Conservation (phyloP, 2,329 filamentous ascomycete species). For the Penicillium verrucosum region DNA sequence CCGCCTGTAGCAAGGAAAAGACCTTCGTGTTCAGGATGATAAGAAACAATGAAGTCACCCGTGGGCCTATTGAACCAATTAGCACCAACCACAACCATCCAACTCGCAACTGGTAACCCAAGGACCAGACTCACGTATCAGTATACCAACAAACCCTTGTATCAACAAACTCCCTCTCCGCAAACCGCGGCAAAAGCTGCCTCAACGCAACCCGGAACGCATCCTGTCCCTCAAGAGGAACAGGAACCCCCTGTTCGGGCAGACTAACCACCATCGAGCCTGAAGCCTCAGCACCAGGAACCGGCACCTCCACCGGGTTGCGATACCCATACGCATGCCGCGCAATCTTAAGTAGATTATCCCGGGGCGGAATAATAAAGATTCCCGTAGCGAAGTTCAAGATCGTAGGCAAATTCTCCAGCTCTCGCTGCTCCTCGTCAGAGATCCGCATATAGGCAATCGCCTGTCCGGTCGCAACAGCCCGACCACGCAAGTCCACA, state of each 20-base stretch:
- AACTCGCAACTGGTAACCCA: background rate
- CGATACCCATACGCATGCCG: slow-evolving; percentile 67
- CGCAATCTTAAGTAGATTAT: slow-evolving; percentile 64
- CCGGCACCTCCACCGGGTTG: slow-evolving; percentile 39
- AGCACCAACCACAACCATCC: background rate
- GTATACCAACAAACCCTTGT: slow-evolving; percentile 73
- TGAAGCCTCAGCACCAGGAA: slow-evolving; percentile 20
- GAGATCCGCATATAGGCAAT: slow-evolving; percentile 75
- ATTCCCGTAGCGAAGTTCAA: slow-evolving; percentile 50
- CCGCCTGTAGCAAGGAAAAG: slow-evolving; percentile 53
- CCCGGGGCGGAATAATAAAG: slow-evolving; percentile 55
- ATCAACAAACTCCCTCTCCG: slow-evolving; percentile 57
- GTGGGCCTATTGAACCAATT: slow-evolving; percentile 43
- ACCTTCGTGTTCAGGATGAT: slow-evolving; percentile 58
- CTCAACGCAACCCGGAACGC: slow-evolving; percentile 61
- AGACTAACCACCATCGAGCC: slow-evolving; percentile 39
- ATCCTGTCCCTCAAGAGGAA: slow-evolving; percentile 56
- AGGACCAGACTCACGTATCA: slow-evolving; percentile 53
- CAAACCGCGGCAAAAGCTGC: slow-evolving; percentile 60
- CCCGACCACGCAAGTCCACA: slow-evolving; percentile 72
- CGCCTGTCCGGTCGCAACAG: slow-evolving; percentile 76
- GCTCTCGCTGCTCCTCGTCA: slow-evolving; percentile 62
- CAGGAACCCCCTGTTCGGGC: slow-evolving; percentile 36
- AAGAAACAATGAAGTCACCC: slow-evolving; percentile 68
- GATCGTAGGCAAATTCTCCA: slow-evolving; percentile 65